Base-by-base conservation (phyloP, 345 rosid genomes). In the Populus pruinosa region DNA sequence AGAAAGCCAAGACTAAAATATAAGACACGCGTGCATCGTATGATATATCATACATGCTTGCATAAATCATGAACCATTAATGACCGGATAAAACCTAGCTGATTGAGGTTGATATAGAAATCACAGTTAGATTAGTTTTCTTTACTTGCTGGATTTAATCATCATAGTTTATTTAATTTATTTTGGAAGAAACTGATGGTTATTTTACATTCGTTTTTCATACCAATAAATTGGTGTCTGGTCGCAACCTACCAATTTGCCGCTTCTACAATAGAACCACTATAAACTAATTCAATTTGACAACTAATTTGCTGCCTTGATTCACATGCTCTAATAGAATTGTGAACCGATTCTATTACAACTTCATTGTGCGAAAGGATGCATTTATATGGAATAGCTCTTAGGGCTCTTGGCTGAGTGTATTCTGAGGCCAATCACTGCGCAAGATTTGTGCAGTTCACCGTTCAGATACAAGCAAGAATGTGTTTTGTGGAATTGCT, bases 1-100 rank as follows among this genome's bases (percentile, higher is more conserved):
- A 87, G 87, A 91, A 85, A 84, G 67, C 78, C 81, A 71, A 82
- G 61, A 72, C 67, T 39, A 88, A 74, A 83, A 87, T 83, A 83
- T 85, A 81, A 86, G 77, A 71, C 23, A 66, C 59, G 49, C 31
- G 1, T 35, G 2, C 6, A 21, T 20, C 14, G 20, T 35, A 3
- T 9, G 14, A 33, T 33, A 33, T 14, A 14, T 65, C 6, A 50
- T 36, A 20, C 67, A 65, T 25, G 43, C 2, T 14, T 23, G 23
- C 3, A 41, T 17, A 21, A 23, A 43, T 27, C 41, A 6, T 71
- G 74, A 62, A 18, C 39, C 43, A 56, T 21, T 12, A 20, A 59
- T 69, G 27, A 12, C 23, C 21, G 6, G 72, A 72, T 43, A 59
- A 18, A 23, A 36, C 8, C 9, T 39, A 35, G 55, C 20, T 59